These are phyloP conservation scores for Pyrus betulifolia DNA, from an alignment of 306 rosid species.

Conservation along the genomic window DNA sequence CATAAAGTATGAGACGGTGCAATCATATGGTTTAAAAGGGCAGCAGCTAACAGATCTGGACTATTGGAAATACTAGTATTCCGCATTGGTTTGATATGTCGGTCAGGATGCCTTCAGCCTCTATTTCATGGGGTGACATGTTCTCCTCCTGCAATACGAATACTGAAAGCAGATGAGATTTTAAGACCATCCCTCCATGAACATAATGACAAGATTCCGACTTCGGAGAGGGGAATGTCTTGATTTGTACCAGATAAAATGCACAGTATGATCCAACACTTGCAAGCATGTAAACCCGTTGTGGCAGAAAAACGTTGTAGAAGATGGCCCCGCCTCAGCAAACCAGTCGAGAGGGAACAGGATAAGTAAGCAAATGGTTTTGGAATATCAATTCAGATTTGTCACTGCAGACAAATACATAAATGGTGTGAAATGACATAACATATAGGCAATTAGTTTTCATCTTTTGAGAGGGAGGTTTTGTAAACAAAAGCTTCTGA, in stretches of 20 bases:
- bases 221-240: neutral
- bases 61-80: too few species aligned
- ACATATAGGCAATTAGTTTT: neutral
- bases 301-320: slow-evolving; percentile 56
- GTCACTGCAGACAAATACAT: slow-evolving; percentile 49
- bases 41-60: too few species aligned
- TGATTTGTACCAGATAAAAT: slow-evolving; percentile 72
- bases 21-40: too few species aligned
- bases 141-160: slow-evolving; percentile 69
- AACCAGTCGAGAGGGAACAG: slow-evolving; percentile 84
- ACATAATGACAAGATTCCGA: neutral
- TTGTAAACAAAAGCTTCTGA: neutral
- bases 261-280: slow-evolving; percentile 65
- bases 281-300: slow-evolving; percentile 80
- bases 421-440: slow-evolving; percentile 5
- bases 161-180: neutral
- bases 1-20: too few species aligned
- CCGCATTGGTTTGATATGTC: slow-evolving; percentile 12
- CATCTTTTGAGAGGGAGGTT: too few species aligned
- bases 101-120: slow-evolving; percentile 76
- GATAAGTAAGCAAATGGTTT: slow-evolving; percentile 63
- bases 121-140: slow-evolving; percentile 70
- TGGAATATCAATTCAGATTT: slow-evolving; percentile 70
- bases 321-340: slow-evolving; percentile 89
- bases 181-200: neutral